A percentile compares a stretch with the other conserved stretches of the same genome.
Evolutionary conservation across 2,329 filamentous ascomycete species (phyloP).

Genomic region (Trichophyton benhamiae): DNA sequence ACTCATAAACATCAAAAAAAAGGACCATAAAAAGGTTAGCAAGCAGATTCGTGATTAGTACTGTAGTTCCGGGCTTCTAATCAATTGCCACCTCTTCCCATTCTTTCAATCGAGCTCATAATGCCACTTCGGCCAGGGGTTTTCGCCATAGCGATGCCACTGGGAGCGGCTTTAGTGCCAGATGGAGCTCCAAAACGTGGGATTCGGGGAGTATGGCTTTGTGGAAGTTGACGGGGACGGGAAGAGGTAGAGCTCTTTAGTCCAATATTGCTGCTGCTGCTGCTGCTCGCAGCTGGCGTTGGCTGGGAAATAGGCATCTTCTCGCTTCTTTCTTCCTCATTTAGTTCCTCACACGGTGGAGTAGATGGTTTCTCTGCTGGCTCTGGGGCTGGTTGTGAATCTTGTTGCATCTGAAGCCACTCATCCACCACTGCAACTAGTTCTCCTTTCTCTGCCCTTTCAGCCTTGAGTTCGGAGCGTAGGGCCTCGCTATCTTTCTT

Average conservation of each 20-base stretch:
- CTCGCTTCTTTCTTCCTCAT: background rate
- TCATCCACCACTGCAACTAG: conserved; percentile 37
- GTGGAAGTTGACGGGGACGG: conserved; percentile 17
- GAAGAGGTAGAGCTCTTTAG: conserved; percentile 18
- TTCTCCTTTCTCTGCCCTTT: conserved; percentile 39
- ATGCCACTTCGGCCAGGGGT: conserved; percentile 52
- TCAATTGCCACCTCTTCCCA: conserved; percentile 46
- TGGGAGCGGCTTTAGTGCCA: conserved; percentile 17
- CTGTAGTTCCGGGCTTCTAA: background rate
- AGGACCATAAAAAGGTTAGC: background rate
- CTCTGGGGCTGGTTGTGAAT: conserved; percentile 9
- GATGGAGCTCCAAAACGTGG: conserved; percentile 23
- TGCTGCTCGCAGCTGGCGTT: conserved; percentile 4
- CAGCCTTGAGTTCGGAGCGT: conserved; percentile 44
- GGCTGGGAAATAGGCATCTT: conserved; percentile 3
- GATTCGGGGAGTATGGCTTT: conserved; percentile 19
- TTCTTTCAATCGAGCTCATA: conserved; percentile 76
- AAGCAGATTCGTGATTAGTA: background rate
- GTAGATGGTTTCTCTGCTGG: background rate
- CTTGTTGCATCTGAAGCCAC: conserved; percentile 33
- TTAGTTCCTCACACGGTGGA: background rate
- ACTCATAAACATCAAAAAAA: background rate
- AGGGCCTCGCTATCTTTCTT: conserved; percentile 56
- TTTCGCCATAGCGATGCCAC: conserved; percentile 19
- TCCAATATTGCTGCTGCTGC: conserved; percentile 7